Conservation (phyloP, 2,329 filamentous ascomycete species). For the Paraphaeosphaeria minitans region DNA sequence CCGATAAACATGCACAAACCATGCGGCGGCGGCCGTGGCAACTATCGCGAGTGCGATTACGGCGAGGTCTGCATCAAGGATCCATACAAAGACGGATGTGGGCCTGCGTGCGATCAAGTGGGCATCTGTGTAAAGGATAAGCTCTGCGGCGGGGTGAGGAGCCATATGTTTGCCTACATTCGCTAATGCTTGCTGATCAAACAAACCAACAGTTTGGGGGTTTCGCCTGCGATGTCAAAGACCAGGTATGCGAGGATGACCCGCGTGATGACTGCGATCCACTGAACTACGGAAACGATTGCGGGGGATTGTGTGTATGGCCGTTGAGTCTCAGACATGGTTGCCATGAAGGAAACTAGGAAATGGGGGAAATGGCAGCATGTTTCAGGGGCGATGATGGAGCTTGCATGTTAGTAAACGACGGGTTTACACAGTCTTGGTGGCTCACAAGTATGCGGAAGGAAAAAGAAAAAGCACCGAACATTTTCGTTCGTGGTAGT, state of each 20-base stretch:
- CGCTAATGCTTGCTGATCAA: too few species aligned
- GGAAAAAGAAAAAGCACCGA: too few species aligned
- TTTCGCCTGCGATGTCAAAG: slow-evolving; percentile 35
- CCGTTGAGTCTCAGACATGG: slow-evolving; percentile 7
- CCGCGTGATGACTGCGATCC: slow-evolving; percentile 51
- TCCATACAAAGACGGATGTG: slow-evolving; percentile 37
- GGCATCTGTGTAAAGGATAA: slow-evolving; percentile 45
- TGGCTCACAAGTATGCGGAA: too few species aligned
- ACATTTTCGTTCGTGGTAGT: too few species aligned
- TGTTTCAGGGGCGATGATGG: too few species aligned
- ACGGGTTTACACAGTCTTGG: too few species aligned
- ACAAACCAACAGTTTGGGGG: slow-evolving; percentile 35
- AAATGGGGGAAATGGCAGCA: too few species aligned
- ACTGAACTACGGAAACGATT: slow-evolving; percentile 48
- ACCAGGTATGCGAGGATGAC: slow-evolving; percentile 51
- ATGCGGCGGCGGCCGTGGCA: slow-evolving; percentile 36
- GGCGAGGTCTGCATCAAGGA: slow-evolving; percentile 39
- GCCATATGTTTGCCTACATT: too few species aligned
- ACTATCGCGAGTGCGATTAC: slow-evolving; percentile 13
- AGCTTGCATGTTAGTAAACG: too few species aligned
- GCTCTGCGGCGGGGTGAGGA: slow-evolving; percentile 45
- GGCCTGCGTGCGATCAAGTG: slow-evolving; percentile 36
- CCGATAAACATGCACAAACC: slow-evolving; percentile 20
- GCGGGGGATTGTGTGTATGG: slow-evolving; percentile 50
- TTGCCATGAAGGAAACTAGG: not conserved